These are phyloP conservation scores for Neurospora sp. DNA, from an alignment of 495 filamentous ascomycete species.

Conservation along the genomic window DNA sequence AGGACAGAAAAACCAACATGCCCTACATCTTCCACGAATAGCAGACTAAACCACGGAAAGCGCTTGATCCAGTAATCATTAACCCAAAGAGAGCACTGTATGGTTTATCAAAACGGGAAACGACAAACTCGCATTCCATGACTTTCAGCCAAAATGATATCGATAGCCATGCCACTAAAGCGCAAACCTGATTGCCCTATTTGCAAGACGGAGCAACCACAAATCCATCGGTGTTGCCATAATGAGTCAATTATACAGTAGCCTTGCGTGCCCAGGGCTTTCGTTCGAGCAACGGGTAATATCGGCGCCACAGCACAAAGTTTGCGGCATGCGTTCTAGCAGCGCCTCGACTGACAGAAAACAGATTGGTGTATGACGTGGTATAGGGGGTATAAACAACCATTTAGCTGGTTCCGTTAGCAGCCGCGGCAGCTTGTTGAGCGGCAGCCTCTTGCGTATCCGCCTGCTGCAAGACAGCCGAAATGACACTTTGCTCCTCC, in stretches of 20 bases:
- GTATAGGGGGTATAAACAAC: not conserved
- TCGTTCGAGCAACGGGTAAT: not conserved
- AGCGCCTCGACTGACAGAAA: not conserved
- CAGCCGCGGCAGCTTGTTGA: constrained; percentile 13
- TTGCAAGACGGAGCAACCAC: not conserved
- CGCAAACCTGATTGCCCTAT: not conserved
- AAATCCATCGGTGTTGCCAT: not conserved
- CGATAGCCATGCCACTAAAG: not conserved
- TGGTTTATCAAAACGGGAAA: not conserved
- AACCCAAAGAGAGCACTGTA: not conserved
- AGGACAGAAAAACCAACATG: not conserved
- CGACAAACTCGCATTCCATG: not conserved
- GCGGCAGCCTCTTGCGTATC: constrained; percentile 41
- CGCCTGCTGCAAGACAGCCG: constrained; percentile 71
- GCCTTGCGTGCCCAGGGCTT: not conserved
- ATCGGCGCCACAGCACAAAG: not conserved
- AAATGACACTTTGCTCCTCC: constrained; percentile 74
- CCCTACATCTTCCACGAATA: not conserved
- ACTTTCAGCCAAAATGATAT: not conserved
- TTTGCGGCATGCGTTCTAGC: not conserved
- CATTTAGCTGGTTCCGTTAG: constrained; percentile 21
- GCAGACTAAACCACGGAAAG: not conserved
- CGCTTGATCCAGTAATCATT: not conserved
- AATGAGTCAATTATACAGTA: not conserved
- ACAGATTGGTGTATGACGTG: not conserved